These are phyloP conservation scores for Diutina scorzettiae DNA, from an alignment of 1,139 yeast species.

Conservation along the genomic window DNA sequence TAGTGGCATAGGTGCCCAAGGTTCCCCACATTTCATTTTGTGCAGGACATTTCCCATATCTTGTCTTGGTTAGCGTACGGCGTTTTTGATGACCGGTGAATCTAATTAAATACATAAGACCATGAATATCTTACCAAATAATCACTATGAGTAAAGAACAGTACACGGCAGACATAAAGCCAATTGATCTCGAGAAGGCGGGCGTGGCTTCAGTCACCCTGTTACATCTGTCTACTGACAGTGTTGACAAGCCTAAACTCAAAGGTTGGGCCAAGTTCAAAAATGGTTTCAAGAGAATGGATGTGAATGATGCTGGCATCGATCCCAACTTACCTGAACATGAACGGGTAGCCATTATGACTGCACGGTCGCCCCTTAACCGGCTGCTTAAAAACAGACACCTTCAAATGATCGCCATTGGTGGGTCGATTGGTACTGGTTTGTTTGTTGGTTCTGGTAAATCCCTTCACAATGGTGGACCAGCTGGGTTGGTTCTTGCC, in stretches of 20 bases:
- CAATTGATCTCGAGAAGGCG: background rate
- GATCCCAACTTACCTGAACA: conserved; percentile 58
- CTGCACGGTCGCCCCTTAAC: conserved; percentile 58
- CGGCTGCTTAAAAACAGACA: conserved; percentile 28
- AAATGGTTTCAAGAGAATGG: conserved; percentile 45
- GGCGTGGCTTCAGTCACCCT: background rate
- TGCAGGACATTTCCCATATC: too few species aligned
- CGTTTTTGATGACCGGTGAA: too few species aligned
- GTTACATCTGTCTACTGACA: background rate
- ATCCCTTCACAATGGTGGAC: conserved; percentile 11
- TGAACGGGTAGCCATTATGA: conserved; percentile 54
- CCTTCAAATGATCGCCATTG: conserved; percentile 63
- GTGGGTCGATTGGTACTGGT: conserved; percentile 79
- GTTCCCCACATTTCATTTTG: too few species aligned
- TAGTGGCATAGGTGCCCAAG: too few species aligned
- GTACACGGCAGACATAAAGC: background rate
- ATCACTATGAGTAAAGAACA: background rate
- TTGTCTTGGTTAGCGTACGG: too few species aligned
- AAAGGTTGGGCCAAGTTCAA: conserved; percentile 25
- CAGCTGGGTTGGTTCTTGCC: conserved; percentile 4
- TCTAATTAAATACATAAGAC: too few species aligned
- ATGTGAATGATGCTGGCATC: conserved; percentile 36
- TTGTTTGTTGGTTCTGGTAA: conserved; percentile 5
- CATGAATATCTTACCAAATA: too few species aligned
- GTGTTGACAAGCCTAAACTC: background rate